These are phyloP conservation scores for Carallia brachiata DNA, from an alignment of 345 rosid genomes.

Conservation along the genomic window DNA sequence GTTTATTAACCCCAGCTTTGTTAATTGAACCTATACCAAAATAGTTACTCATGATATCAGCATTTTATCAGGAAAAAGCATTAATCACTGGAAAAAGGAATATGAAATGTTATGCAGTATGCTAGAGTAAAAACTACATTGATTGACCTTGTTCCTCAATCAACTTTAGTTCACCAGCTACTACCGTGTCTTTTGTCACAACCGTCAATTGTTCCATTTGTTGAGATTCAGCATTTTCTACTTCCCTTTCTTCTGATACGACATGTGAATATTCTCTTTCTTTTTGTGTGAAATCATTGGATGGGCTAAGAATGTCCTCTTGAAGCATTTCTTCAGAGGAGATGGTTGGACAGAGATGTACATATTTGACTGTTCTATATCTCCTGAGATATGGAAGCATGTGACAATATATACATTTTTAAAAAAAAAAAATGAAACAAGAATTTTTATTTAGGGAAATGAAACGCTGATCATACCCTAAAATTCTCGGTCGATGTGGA, in stretches of 20 bases:
- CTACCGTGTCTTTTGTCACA: slow-evolving; percentile 16
- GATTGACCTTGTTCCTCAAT: slow-evolving; percentile 14
- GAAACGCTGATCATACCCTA: slow-evolving; percentile 39
- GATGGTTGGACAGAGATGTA: slow-evolving; percentile 36
- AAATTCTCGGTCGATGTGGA: slow-evolving; percentile 63
- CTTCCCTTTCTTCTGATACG: slow-evolving; percentile 4
- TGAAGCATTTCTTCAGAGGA: slow-evolving; percentile 39
- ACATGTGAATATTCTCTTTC: slow-evolving; percentile 24
- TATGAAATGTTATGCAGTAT: not conserved
- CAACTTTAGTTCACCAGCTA: slow-evolving; percentile 45
- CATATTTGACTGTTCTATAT: slow-evolving; percentile 41
- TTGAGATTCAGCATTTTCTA: slow-evolving; percentile 26
- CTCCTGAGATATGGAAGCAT: slow-evolving; percentile 34
- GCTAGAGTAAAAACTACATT: not conserved
- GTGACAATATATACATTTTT: not conserved
- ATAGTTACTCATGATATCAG: slow-evolving; percentile 15
- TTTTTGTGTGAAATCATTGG: slow-evolving; percentile 24
- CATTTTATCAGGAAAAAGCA: not conserved
- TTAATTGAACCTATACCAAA: slow-evolving; percentile 38
- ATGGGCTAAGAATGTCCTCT: slow-evolving; percentile 29
- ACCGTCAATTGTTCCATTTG: slow-evolving; percentile 22
- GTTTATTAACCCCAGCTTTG: slow-evolving; percentile 38
- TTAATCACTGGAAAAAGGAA: not conserved
- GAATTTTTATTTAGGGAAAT: not conserved
- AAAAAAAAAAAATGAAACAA: not conserved